These are phyloP conservation scores for Carex kokanica DNA, from an alignment of 176 grass and related monocot genomes.

Conservation along the genomic window DNA sequence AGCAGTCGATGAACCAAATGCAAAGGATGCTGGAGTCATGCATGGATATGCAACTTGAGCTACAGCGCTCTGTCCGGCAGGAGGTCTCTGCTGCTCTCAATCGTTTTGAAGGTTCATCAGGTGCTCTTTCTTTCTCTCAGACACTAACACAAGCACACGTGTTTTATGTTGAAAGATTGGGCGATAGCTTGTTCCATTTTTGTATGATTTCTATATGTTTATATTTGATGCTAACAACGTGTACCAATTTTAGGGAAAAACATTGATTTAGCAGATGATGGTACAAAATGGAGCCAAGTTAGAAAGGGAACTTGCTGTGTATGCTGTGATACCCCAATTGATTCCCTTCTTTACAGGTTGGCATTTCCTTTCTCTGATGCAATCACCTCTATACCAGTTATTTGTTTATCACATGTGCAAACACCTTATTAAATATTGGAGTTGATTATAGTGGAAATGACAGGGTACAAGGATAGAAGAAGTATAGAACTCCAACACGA, in stretches of 20 bases:
- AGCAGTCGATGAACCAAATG: constrained; percentile 95
- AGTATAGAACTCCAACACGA: too few species aligned
- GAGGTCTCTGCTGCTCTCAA: constrained; percentile 96
- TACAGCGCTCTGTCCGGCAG: constrained; percentile 91
- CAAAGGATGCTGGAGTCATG: constrained; percentile 89
- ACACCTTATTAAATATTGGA: background rate
- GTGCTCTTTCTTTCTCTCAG: constrained; percentile 26
- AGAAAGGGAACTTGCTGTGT: constrained; percentile 89
- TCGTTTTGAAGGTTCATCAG: constrained; percentile 53
- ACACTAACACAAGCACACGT: background rate
- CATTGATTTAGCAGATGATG: constrained; percentile 52
- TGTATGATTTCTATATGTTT: constrained; percentile 18
- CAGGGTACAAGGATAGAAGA: background rate
- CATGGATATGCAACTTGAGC: constrained; percentile 96
- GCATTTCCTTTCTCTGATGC: background rate
- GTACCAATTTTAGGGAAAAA: constrained; percentile 31
- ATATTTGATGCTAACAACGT: background rate
- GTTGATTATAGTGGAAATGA: background rate
- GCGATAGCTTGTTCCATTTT: background rate
- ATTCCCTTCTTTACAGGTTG: constrained; percentile 94
- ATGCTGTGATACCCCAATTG: constrained; percentile 87
- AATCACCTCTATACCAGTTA: background rate
- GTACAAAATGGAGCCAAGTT: constrained; percentile 92
- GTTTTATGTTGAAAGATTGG: constrained; percentile 4
- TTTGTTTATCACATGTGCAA: too few species aligned